These are phyloP conservation scores for Entomortierella chlamydospora DNA, from an alignment of 192 early-diverging fungal genomes.

Conservation along the genomic window DNA sequence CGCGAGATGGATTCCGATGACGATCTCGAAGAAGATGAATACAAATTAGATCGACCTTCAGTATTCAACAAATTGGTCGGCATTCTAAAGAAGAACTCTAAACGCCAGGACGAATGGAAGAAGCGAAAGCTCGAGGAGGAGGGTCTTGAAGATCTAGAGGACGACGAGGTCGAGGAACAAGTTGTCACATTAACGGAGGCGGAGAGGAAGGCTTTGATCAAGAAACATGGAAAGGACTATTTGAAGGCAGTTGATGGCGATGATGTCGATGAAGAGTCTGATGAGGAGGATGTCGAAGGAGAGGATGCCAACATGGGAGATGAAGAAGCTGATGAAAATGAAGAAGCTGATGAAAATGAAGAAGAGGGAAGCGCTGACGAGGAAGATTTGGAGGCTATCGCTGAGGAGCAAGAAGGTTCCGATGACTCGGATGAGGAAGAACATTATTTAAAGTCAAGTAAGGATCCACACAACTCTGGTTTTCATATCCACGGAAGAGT, in stretches of 20 bases:
- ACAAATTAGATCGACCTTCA: conserved; percentile 61
- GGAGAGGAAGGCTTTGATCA: conserved; percentile 49
- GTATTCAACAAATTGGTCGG: conserved; percentile 70
- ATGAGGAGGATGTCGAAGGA: conserved; percentile 31
- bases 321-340: conserved; percentile 24
- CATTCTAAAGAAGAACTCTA: conserved; percentile 66
- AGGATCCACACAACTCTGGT: background rate
- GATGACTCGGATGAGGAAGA: conserved; percentile 53
- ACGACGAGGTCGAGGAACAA: conserved; percentile 44
- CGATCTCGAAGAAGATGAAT: conserved; percentile 59
- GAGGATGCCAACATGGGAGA: conserved; percentile 35
- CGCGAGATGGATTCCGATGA: conserved; percentile 55
- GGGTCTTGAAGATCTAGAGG: conserved; percentile 56
- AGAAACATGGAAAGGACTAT: conserved; percentile 51
- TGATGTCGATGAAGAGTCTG: conserved; percentile 36
- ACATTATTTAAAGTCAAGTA: conserved; percentile 53
- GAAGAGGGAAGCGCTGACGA: conserved; percentile 46
- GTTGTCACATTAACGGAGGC: conserved; percentile 43
- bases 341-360: conserved; percentile 32
- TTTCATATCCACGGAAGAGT: too few relatives aligned
- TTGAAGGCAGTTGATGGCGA: conserved; percentile 39
- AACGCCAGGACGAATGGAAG: conserved; percentile 62
- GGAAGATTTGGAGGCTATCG: conserved; percentile 38
- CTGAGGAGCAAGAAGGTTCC: conserved; percentile 31
- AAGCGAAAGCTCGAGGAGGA: conserved; percentile 64